Percentiles rank a stretch among this genome's conserved stretches.
Conservation (phyloP, 768 basidiomycete species). For the Russula foetens region DNA sequence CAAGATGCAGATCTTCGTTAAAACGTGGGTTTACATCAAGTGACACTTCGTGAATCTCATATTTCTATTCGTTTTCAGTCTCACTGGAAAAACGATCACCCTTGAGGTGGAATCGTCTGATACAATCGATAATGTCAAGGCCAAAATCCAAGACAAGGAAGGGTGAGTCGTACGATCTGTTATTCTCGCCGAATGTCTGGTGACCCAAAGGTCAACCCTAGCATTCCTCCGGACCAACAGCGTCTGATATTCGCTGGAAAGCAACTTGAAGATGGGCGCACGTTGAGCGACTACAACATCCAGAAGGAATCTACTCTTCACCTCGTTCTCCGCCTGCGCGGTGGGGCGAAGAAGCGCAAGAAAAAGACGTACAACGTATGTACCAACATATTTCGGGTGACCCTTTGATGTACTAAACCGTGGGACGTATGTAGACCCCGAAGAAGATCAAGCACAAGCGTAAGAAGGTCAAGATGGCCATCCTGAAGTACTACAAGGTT, state of each 20-base stretch:
- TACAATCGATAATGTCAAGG: constrained; percentile 97
- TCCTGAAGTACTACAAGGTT: constrained; percentile 94
- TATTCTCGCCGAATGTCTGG: constrained; percentile 2
- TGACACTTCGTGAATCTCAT: neutral
- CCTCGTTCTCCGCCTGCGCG: constrained; percentile 93
- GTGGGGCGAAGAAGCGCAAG: constrained; percentile 99
- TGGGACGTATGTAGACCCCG: constrained; percentile 12
- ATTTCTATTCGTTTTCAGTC: constrained; percentile 39
- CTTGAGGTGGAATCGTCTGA: constrained; percentile 97
- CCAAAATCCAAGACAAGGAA: constrained; percentile 97
- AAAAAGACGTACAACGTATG: constrained; percentile 98
- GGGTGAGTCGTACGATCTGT: constrained; percentile 46
- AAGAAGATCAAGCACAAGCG: constrained; percentile 18
- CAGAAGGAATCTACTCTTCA: constrained; percentile 99
- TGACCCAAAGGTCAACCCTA: constrained; percentile 23
- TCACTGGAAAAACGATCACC: constrained; percentile 98
- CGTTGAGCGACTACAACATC: constrained; percentile 92
- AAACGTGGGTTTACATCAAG: constrained; percentile 60
- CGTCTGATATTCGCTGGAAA: constrained; percentile 99
- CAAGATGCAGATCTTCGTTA: constrained; percentile 97
- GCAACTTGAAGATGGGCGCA: constrained; percentile 98
- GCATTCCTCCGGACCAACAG: constrained; percentile 91
- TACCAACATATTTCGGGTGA: constrained; percentile 7
- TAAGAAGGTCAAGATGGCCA: constrained; percentile 98
- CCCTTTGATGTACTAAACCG: constrained; percentile 1